Base-by-base conservation (phyloP, 225 moss, liverwort and hornwort species). In the Bryoerythrophyllum caledonicum region DNA sequence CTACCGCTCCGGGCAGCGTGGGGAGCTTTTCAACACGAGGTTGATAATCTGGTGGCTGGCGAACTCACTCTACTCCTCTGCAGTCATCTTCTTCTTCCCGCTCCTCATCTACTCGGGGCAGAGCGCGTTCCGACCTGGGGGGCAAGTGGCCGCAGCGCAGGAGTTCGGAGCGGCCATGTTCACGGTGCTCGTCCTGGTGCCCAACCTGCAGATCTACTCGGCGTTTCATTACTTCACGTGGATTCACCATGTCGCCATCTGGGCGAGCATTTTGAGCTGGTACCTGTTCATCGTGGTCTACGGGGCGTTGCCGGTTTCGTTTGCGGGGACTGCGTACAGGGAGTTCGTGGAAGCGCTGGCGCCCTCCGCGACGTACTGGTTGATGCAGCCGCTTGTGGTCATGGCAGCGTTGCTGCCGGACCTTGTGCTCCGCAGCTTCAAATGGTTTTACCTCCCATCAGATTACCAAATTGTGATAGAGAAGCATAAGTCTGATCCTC, bases 211-310 rank as follows among this genome's bases (percentile, higher is more conserved):
- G 63, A 38, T 91, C 34, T 74, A 60, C 35, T 52, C 82, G 1
- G 80, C 81, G n/a, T 81, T 91, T 26, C 87, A 82, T 30, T 84
- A 95, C 44, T 95, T 95, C 76, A 95, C 91, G 3, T 91, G 92
- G 92, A 81, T 95, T 17, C 91, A 92, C 62, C 94, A 95, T 76
- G 74, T 82, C 32, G 60, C 86, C 17, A 86, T 95, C 28, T 92
- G 92, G 94, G 72, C 35, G 40, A 89, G 94, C 70, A 90, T 92
- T 54, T 70, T 65, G 20, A 60, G 79, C 27, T 92, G 90, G 92
- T 92, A 86, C 66, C 30, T 95, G 40, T 89, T 95, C 62, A 81
- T 92, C 28, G 53, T 92, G 2, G 46, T 88, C 0, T 92, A 92
- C 35, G 91, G 92, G 26, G 86, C 87, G 5, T 66, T 94, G 20